These are phyloP conservation scores for Penicillium salamii DNA, from an alignment of 495 filamentous ascomycete genomes.

Conservation along the genomic window DNA sequence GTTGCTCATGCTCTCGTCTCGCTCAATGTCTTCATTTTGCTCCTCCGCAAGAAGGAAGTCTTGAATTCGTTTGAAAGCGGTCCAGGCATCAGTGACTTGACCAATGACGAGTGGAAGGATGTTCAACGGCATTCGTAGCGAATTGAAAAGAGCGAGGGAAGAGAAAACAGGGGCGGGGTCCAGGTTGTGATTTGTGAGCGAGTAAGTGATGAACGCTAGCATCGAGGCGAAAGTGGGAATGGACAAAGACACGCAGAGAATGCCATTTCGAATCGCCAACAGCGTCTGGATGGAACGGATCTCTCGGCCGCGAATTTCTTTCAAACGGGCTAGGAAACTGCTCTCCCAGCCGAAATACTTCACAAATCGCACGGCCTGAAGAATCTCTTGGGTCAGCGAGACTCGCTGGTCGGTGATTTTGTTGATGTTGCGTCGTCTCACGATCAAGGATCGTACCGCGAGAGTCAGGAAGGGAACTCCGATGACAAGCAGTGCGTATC, in stretches of 20 bases:
- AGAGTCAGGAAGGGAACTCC: conserved; percentile 71
- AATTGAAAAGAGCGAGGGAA: conserved; percentile 89
- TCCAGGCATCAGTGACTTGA: conserved; percentile 84
- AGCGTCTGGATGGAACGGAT: conserved; percentile 76
- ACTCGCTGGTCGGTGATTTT: conserved; percentile 90
- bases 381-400: conserved; percentile 85
- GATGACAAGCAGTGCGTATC: conserved; percentile 77
- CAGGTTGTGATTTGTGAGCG: conserved; percentile 67
- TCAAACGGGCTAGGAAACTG: conserved; percentile 74
- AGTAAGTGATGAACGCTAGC: conserved; percentile 91
- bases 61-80: conserved; percentile 77
- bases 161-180: conserved; percentile 82
- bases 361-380: conserved; percentile 88
- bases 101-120: conserved; percentile 84
- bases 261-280: conserved; percentile 76
- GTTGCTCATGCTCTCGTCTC: conserved; percentile 57
- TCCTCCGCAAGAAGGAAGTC: conserved; percentile 87
- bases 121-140: conserved; percentile 83
- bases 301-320: conserved; percentile 67
- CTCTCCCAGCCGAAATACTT: conserved; percentile 96
- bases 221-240: conserved; percentile 91
- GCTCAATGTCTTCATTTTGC: conserved; percentile 66
- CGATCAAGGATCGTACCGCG: conserved; percentile 69
- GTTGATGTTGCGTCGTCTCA: conserved; percentile 73
- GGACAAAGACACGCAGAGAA: conserved; percentile 74